Evolutionary conservation across 805 yeast species (phyloP), one percentile per base, ranked within the genome.

Genomic region (Babjeviella inositovora): DNA sequence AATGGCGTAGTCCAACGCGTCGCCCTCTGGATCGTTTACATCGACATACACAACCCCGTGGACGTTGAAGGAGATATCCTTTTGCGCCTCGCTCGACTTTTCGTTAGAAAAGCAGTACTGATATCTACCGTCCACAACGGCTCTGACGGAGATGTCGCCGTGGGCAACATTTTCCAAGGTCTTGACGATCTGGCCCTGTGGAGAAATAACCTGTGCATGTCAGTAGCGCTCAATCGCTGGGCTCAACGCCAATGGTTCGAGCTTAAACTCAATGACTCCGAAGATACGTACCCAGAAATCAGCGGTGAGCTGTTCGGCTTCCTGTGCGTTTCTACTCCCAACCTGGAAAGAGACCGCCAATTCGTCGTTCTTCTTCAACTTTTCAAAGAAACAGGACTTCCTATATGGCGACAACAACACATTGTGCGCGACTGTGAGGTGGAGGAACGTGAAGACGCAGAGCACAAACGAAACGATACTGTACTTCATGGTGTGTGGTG

Each of bases 61-160:
- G 28, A 87, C 81, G 48, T 87, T 90, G 62, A 87, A 87, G 0
- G 94, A 75, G 18, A 87, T 93, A 43, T 87, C 98, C 49, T 82
- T 76, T 24, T 90, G 80, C 20, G 62, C 67, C 22, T 72, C 44
- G 11, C 67, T 57, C 5, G 80, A 59, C 37, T 67, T 70, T 47
- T 84, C 95, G 48, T 90, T 87, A 35, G 87, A 70, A 59, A 87
- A 87, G 53, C 98, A 87, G 59, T 79, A 90, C 32, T 69, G 63
- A 54, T 70, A 77, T 43, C 73, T 76, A 25, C 97, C 97, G 26
- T 50, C 47, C 30, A 59, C 50, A 25, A 62, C 55, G 23, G 92
- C 87, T 28, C 57, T 65, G 29, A 80, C 48, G 9, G 70, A 57
- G 29, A 69, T 68, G 31, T 81, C 93, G 20, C 93, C 96, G 41